Evolutionary conservation across 371 early-diverging fungal genomes (phyloP), one percentile per base, ranked within the genome.

Genomic region (Umbelopsis sp.): DNA sequence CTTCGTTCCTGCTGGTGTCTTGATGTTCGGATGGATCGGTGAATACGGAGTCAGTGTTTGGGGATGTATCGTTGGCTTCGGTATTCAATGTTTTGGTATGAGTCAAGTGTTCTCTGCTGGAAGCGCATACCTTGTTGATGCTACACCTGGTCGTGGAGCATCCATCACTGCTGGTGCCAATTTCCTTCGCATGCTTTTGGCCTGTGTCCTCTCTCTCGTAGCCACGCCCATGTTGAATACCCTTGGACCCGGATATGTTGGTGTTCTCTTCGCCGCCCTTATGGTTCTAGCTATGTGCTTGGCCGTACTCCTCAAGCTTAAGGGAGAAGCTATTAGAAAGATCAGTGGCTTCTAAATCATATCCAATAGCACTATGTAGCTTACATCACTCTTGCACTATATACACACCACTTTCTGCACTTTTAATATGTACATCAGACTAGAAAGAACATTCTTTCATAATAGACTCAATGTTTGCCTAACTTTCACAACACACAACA

Each of bases 71-170:
- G 63, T 82, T 32, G 87, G 84, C 1, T 85, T 86, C 65, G 79
- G 79, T 48, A 74, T 84, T 35, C 77, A 84, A 41, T 84, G 83
- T 70, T 86, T 87, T 75, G 88, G 86, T 29, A 85, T 86, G 85
- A 81, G 78, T 38, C 88, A 85, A 72, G 80, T 84, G 0, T 75
- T 82, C 63, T 73, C 85, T 12, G 79, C 86, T 4, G 80, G 82
- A 11, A 74, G 82, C 10, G 83, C 85, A 4, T 86, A 86, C 52
- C 63, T 84, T 16, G 88, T 86, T 20, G 83, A 86, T 62, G 66
- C 80, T 3, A 74, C 86, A n/a, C 57, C 57, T 1, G 86, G 86
- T 4, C 78, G 81, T 52, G 86, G 86, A 1, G 84, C 86, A 9
- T 85, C 86, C 3, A 80, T 82, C 4, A 84, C 83, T 4, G 88